Evolutionary conservation across 768 basidiomycete genomes (phyloP).

Genomic region (Austroboletus festivus): DNA sequence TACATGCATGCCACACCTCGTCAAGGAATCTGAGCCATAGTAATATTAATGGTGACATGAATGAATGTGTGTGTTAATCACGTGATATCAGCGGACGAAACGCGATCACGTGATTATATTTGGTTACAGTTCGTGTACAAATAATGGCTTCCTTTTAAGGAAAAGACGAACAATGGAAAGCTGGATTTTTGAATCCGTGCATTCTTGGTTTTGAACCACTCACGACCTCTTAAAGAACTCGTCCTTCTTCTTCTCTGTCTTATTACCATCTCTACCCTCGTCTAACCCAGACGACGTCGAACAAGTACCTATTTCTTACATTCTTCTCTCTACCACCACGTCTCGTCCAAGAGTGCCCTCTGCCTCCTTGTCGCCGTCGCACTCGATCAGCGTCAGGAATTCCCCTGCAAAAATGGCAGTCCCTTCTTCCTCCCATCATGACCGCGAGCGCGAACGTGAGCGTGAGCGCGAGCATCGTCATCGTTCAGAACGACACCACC

Average conservation of each 20-base stretch:
- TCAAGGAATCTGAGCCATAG: slow-evolving; percentile 33
- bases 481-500: slow-evolving; percentile 64
- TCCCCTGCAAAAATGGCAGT: slow-evolving; percentile 66
- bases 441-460: slow-evolving; percentile 54
- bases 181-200: slow-evolving; percentile 29
- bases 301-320: background rate
- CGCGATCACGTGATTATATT: slow-evolving; percentile 33
- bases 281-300: slow-evolving; percentile 19
- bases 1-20: slow-evolving; percentile 22
- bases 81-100: slow-evolving; percentile 20
- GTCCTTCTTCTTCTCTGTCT: slow-evolving; percentile 11
- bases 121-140: slow-evolving; percentile 28
- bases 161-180: slow-evolving; percentile 24
- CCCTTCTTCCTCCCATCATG: slow-evolving; percentile 78
- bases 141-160: slow-evolving; percentile 23
- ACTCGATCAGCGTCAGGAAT: slow-evolving; percentile 55
- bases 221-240: slow-evolving; percentile 7
- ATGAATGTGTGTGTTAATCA: too few species aligned
- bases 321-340: slow-evolving; percentile 46
- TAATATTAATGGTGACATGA: slow-evolving; percentile 11
- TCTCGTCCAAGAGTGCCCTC: slow-evolving; percentile 61
- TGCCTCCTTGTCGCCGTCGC: slow-evolving; percentile 75
- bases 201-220: slow-evolving; percentile 8
- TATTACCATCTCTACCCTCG: slow-evolving; percentile 9
- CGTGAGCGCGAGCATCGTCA: slow-evolving; percentile 55